Evolutionary conservation across 257 asterid genomes (phyloP), one percentile per base, ranked within the genome.

Genomic region (Nicotiana undulata): DNA sequence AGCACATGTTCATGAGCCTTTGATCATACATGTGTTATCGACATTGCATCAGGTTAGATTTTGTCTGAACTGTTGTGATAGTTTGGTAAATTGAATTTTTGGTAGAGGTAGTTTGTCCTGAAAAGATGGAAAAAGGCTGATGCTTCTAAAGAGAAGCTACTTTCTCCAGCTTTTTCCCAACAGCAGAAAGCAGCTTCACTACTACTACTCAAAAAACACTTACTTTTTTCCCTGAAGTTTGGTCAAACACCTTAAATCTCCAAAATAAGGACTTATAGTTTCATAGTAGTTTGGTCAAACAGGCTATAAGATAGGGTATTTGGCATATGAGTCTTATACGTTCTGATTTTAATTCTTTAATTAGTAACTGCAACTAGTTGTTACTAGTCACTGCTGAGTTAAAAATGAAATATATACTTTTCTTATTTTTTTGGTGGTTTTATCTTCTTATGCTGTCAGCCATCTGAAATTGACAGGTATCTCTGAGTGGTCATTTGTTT

Each of bases 401-500:
- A 49, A 74, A 15, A 74, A 49, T 72, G 24, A 49, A 74, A 49
- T 49, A 24, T 46, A 16, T 74, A 24, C 1, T 49, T 49, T 26
- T 26, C 40, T 24, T 74, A 49, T 52, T 44, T 74, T 59, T 8
- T 74, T 74, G 44, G 8, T 49, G 16, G 28, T 15, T 13, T 72
- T 24, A 24, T 26, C 4, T 26, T 74, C 26, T 74, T 74, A 49
- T 70, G 79, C 16, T 24, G 44, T 74, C 40, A 17, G 16, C 24
- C 24, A 74, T 49, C 44, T 49, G 79, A 79, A 87, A 84, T 53
- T 84, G 89, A 13, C 89, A 93, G 98, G 90, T 96, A 56, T 90
- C 96, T 79, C 85, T 96, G 79, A 93, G 97, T 86, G 99, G 98
- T 70, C 99, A 96, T 85, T 89, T 96, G 92, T 96, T 96, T 82